phyloP scores from a whole-genome alignment of 2,329 filamentous ascomycete genomes.

The Fusarium napiforme region DNA sequence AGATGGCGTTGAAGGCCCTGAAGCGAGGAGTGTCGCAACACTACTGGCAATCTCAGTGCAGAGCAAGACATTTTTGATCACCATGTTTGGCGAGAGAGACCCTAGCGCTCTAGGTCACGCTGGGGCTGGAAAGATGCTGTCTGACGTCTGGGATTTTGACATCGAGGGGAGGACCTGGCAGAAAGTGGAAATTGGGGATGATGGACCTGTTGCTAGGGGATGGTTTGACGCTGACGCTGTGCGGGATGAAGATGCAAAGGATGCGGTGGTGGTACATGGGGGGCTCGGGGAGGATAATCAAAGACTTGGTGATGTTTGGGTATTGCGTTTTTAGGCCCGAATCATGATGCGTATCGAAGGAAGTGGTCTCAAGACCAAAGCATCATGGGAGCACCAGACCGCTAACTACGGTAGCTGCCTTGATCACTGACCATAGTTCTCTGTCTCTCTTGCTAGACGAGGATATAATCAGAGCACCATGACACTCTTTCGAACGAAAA shows the following conservation, averaged over 20 bases:
- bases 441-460: background rate
- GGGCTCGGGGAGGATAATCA: background rate
- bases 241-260: accelerated
- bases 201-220: background rate
- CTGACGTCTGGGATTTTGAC: background rate
- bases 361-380: accelerated
- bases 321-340: background rate
- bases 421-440: accelerated
- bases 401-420: background rate
- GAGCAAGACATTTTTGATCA: background rate
- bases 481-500: too few species aligned
- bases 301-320: background rate
- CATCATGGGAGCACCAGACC: accelerated
- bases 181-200: background rate
- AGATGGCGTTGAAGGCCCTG: background rate
- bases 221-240: background rate
- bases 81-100: background rate
- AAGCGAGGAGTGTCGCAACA: slow-evolving; percentile 1
- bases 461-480: accelerated
- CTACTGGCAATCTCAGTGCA: accelerated
- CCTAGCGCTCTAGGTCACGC: background rate
- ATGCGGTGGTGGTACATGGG: background rate
- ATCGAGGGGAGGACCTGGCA: accelerated
- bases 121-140: background rate
- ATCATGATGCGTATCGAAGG: too few species aligned